Percentiles rank a stretch among this genome's conserved stretches.
Conservation (phyloP, 2,329 filamentous ascomycete species). For the Epichloe brachyelytri region DNA sequence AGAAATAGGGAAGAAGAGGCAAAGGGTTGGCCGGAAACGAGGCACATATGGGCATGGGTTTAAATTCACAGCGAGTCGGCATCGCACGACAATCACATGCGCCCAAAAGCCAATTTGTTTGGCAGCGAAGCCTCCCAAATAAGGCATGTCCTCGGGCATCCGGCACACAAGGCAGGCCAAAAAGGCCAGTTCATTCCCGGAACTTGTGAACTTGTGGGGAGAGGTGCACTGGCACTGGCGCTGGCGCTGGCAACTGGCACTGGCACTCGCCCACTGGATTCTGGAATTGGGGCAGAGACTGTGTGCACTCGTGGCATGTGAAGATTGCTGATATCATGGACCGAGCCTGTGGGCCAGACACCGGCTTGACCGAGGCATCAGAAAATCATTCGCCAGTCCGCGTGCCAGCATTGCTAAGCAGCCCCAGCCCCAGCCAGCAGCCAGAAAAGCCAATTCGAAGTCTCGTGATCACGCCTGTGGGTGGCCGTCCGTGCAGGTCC, state of each 20-base stretch:
- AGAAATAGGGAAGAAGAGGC: background rate
- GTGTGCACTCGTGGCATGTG: constrained; percentile 1
- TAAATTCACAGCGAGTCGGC: constrained; percentile 3
- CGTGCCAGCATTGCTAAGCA: background rate
- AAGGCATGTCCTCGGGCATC: background rate
- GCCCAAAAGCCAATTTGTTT: background rate
- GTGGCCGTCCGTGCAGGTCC: too few species aligned
- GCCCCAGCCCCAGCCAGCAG: too few species aligned
- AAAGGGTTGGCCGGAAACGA: background rate
- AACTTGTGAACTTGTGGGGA: background rate
- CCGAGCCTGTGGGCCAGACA: background rate
- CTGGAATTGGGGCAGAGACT: background rate
- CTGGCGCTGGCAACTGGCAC: too few species aligned
- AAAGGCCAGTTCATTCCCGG: background rate
- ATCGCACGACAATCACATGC: constrained; percentile 2
- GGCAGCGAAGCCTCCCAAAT: background rate
- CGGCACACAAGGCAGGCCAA: background rate
- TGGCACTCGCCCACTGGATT: background rate
- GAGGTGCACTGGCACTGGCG: background rate
- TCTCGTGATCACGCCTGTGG: too few species aligned
- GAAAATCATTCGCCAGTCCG: background rate
- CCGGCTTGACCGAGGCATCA: constrained; percentile 1
- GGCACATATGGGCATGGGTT: background rate
- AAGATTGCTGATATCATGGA: constrained; percentile 2
- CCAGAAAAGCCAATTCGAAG: too few species aligned